Evolutionary conservation across 345 rosid genomes (phyloP).

Genomic region (Erodium maritimum): DNA sequence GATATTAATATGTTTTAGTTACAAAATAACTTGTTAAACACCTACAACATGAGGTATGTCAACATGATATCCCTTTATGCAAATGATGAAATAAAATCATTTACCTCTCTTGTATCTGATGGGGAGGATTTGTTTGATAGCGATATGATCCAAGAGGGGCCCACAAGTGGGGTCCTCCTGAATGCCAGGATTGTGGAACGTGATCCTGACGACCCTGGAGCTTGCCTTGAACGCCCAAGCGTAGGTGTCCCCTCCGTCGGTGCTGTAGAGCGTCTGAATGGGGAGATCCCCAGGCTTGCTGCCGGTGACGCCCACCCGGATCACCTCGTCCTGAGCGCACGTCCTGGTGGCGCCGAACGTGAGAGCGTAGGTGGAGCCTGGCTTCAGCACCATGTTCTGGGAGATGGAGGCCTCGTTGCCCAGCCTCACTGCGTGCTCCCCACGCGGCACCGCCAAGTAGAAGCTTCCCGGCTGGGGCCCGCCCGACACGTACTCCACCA

Average conservation of each 20-base stretch:
- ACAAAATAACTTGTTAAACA: no score
- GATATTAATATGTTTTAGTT: no score
- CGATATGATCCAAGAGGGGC: conserved; percentile 67
- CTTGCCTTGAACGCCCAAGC: conserved; percentile 58
- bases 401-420: conserved; percentile 78
- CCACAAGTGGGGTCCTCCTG: conserved; percentile 85
- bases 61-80: no score
- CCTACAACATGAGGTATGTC: no score
- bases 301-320: conserved; percentile 33
- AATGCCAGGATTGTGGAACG: conserved; percentile 68
- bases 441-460: conserved; percentile 54
- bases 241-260: conserved; percentile 69
- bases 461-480: conserved; percentile 89
- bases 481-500: conserved; percentile 60
- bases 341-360: conserved; percentile 72
- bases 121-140: conserved; percentile 66
- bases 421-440: conserved; percentile 61
- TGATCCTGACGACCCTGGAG: conserved; percentile 36
- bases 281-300: conserved; percentile 46
- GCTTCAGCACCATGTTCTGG: conserved; percentile 32
- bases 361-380: conserved; percentile 41
- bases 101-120: conserved; percentile 29
- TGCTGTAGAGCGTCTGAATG: conserved; percentile 59
- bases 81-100: no score
- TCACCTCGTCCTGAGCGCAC: conserved; percentile 73